Evolutionary conservation across 345 rosid genomes (phyloP), one percentile per base, ranked within the genome.

Genomic region (Bruguiera parviflora): DNA sequence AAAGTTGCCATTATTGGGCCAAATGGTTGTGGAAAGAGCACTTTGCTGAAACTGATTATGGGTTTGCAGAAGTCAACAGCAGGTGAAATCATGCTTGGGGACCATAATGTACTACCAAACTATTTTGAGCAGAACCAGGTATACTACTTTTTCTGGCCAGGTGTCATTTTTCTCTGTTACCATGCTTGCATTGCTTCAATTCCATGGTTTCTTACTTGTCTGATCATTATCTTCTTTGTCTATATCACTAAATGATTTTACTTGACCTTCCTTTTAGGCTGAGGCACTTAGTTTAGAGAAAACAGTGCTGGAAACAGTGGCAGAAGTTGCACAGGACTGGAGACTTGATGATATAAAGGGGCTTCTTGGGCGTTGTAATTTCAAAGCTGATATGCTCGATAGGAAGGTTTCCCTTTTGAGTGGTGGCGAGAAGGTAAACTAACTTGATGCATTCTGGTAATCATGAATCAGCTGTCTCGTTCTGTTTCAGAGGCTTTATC

Each of bases 111-210:
- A 47, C 71, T 94, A 24, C 98, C 96, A 69, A 94, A 94, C 85
- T 94, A 94, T 83, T 94, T 94, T 77, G 98, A 94, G 81, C 98
- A 94, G 84, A 94, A 94, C 78, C 98, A 94, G 96, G 98, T 90
- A 5, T 63, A 83, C 68, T 47, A 11, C 43, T 56, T 49, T 20
- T 60, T 24, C 60, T 20, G 22, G 27, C 56, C 18, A 2, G 60
- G 37, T 53, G 53, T 10, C 21, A 29, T 63, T 43, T 64, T 49
- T 28, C 22, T 59, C 21, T 57, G 4, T 37, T 5, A 28, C 37
- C 2, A 28, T 20, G 56, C 61, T 61, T 35, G 55, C n/a, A 52
- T 27, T 18, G 33, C 60, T 22, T 68, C 28, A 56, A 56, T 27
- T 56, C 25, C 51, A 29, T 20, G 15, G 27, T 77, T 68, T 25